Conservation (phyloP, 768 basidiomycete genomes). For the Cyclocybe aegerita region DNA sequence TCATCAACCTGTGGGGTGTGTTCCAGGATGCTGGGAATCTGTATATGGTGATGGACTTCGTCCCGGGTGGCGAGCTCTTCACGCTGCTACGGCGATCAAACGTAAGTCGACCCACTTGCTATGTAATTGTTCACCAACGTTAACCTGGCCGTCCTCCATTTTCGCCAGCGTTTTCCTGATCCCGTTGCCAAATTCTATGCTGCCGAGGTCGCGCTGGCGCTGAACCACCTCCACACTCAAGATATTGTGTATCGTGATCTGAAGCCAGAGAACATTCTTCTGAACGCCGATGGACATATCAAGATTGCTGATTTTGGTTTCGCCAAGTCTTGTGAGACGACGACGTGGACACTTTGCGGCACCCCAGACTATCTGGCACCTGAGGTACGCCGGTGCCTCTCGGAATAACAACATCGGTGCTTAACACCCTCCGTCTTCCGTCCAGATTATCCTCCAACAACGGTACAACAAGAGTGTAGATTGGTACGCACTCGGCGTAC, state of each 20-base stretch:
- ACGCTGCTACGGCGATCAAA: constrained; percentile 89
- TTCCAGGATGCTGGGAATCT: constrained; percentile 92
- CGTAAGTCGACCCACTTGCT: constrained; percentile 41
- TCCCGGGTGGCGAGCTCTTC: constrained; percentile 95
- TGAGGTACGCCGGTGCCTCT: constrained; percentile 52
- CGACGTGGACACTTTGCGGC: constrained; percentile 95
- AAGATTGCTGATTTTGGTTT: constrained; percentile 98
- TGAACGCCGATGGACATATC: constrained; percentile 94
- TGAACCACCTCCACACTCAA: constrained; percentile 83
- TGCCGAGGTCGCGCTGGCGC: constrained; percentile 90
- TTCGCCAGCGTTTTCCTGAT: constrained; percentile 81
- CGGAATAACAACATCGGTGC: background rate
- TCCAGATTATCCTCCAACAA: constrained; percentile 72
- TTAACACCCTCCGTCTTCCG: constrained; percentile 7
- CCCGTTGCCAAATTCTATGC: constrained; percentile 98
- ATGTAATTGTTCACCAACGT: constrained; percentile 11
- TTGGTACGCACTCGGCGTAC: constrained; percentile 97
- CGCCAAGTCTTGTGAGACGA: constrained; percentile 83
- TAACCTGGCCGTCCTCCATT: constrained; percentile 10
- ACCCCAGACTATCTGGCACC: constrained; percentile 98
- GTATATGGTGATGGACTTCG: constrained; percentile 98
- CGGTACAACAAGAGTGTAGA: constrained; percentile 97
- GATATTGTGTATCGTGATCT: constrained; percentile 97
- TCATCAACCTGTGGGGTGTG: constrained; percentile 94
- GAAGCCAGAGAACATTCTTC: constrained; percentile 95